Evolutionary conservation across 139 green algal genomes (phyloP), one percentile per base, ranked within the genome.

Genomic region (Chlamydomonas incerta): DNA sequence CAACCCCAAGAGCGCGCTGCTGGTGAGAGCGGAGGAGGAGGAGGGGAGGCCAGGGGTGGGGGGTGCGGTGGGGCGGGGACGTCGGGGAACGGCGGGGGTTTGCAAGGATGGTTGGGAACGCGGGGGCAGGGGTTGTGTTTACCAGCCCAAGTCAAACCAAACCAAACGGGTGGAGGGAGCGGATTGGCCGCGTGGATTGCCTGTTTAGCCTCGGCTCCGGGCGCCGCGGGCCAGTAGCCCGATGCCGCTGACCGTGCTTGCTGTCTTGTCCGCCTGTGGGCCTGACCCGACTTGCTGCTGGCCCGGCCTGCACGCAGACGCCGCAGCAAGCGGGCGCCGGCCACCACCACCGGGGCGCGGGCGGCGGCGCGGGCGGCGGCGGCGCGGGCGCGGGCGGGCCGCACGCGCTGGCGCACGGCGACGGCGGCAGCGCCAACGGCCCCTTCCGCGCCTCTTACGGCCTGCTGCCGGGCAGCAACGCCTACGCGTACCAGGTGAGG

Each of bases 361-460:
- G 60, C 60, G 75, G 14, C 24, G 26, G 13, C 34, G 41, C 34
- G 6, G 47, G 20, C 20, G n/a, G 68, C 68, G 67, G 14, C 67
- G 34, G 34, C 33, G 46, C 23, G 18, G 57, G 34, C 21, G 58
- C 8, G 20, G 34, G 50, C 20, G 34, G n/a, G 14, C 35, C 17
- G 21, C 60, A 31, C 28, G 20, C 47, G 9, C 5, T 13, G 37
- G 75, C 23, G 8, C 35, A 13, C 29, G 60, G 31, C 34, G 57
- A 33, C 55, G 55, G 11, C 55, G 50, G 18, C 60, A 55, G 18
- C 31, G 15, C 18, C 28, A 58, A 34, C 74, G 71, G 71, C 65
- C 77, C 77, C 26, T 83, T 83, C 63, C 31, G 47, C n/a, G n/a
- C 77, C 41, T 74, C 77, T 17, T 83, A 83, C 31, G 77, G 77